Evolutionary conservation across 1,284 basidiomycete species (phyloP), one percentile per base, ranked within the genome.

Genomic region (Cutaneotrichosporon sp.): DNA sequence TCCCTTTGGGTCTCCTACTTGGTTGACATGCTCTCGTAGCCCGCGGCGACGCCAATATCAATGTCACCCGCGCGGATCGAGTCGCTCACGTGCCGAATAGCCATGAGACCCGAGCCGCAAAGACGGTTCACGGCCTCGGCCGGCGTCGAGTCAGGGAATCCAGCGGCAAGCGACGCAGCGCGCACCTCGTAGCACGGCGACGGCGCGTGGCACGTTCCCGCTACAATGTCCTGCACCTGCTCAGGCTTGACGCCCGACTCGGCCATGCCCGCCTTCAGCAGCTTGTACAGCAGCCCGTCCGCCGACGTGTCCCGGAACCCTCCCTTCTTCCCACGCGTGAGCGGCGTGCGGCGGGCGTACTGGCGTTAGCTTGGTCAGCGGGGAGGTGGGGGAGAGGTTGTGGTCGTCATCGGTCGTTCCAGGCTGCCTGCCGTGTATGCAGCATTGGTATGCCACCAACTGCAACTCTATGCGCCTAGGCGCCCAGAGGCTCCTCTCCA

Each of bases 41-140:
- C 90, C 35, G 88, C 75, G 1, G 90, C 90, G 37, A 93, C 70
- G 15, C 90, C 90, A 39, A 92, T 77, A 23, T 76, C 72, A 58
- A 77, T 53, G 81, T 84, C 48, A 78, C 82, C 67, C 84, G 85
- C 49, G 80, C 83, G 80, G 55, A 92, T 88, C 30, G 84, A 80
- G 71, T 91, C 85, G 2, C 88, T 87, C 46, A 92, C 82, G 43
- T 81, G 58, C 9, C 58, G 52, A 37, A 54, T 36, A 1, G 89
- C 85, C 40, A 87, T 83, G 40, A 92, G 79, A 26, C 90, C 90
- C 1, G 87, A 89, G 1, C 87, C 85, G 69, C 89, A 91, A 17
- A 90, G 78, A 42, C 89, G 79, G 69, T 91, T 91, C 44, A 90
- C 83, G n/a, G 85, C 83, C 10, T 83, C 82, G 42, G 86, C 82